Evolutionary conservation across 2,329 filamentous ascomycete species (phyloP).

Genomic region (Aspergillus uvarum): DNA sequence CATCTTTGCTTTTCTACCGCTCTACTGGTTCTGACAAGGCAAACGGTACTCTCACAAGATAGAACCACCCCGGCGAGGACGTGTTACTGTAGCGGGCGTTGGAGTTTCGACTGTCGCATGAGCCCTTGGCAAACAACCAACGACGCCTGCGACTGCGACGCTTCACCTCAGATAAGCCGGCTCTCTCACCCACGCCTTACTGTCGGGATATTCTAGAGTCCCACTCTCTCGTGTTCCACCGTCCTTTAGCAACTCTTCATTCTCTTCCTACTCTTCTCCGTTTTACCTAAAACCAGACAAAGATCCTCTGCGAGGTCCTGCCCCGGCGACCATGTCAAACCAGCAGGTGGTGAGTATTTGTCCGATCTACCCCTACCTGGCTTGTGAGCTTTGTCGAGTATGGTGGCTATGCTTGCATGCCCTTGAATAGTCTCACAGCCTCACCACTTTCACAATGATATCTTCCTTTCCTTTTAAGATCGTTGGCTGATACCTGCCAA

Average conservation of each 20-base stretch:
- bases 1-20: neutral
- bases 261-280: constrained; percentile 4
- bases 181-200: constrained; percentile 6
- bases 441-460: neutral
- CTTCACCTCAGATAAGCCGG: constrained; percentile 16
- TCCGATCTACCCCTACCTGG: constrained; percentile 17
- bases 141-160: constrained; percentile 14
- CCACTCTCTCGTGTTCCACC: neutral
- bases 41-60: neutral
- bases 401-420: too few relatives aligned
- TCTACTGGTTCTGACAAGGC: neutral
- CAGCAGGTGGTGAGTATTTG: constrained; percentile 48
- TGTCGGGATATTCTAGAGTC: constrained; percentile 6
- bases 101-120: constrained; percentile 19
- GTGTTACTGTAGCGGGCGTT: constrained; percentile 11
- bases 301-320: constrained; percentile 14
- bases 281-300: constrained; percentile 9
- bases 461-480: constrained; percentile 10
- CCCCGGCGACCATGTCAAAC: constrained; percentile 45
- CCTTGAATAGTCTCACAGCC: too few relatives aligned
- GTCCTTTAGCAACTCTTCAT: neutral
- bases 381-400: too few relatives aligned
- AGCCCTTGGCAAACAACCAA: constrained; percentile 23
- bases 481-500: constrained; percentile 30
- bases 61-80: neutral